Evolutionary conservation across 139 green algal species (phyloP), one percentile per base, ranked within the genome.

Genomic region (Pleodorina starrii): DNA sequence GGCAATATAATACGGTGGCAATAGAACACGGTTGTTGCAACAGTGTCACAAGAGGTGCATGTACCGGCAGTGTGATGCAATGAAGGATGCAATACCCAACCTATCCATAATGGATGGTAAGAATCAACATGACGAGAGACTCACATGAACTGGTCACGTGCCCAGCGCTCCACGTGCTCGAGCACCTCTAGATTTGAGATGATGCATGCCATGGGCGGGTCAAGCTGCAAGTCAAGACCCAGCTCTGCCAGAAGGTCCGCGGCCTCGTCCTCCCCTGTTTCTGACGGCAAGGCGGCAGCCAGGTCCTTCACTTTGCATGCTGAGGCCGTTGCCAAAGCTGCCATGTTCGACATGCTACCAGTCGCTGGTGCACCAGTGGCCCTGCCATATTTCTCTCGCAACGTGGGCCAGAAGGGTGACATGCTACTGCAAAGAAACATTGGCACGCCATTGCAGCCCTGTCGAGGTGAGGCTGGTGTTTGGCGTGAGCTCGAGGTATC

Each of bases 71-170:
- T 66, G 17, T 12, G 14, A 48, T 46, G 68, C 5, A 6, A 35
- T 19, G 32, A 5, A 11, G 43, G 19, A 54, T 23, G 1, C 6
- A 59, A 16, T 40, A 23, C 23, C 23, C 12, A 5, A 2, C 6
- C 19, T 19, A 57, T 17, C 2, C n/a, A 80, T 14, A 23, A 12
- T 35, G 63, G 29, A 66, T 32, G 54, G 21, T 73, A 4, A 51
- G 36, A 9, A 59, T 54, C 27, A 44, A 4, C 14, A 21, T 7
- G 12, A 12, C 44, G 19, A 17, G 0, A 17, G 23, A 9, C 74
- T 82, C 23, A 84, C 76, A 84, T 69, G 78, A 72, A 73, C 6
- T 85, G 78, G 51, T 73, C 78, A 23, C n/a, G 54, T 14, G 54
- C 51, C 78, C 78, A 85, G 38, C 35, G 54, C 23, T 85, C 78